Evolutionary conservation across 176 grass and related monocot species (phyloP), one percentile per base, ranked within the genome.

Genomic region (Areca catechu): DNA sequence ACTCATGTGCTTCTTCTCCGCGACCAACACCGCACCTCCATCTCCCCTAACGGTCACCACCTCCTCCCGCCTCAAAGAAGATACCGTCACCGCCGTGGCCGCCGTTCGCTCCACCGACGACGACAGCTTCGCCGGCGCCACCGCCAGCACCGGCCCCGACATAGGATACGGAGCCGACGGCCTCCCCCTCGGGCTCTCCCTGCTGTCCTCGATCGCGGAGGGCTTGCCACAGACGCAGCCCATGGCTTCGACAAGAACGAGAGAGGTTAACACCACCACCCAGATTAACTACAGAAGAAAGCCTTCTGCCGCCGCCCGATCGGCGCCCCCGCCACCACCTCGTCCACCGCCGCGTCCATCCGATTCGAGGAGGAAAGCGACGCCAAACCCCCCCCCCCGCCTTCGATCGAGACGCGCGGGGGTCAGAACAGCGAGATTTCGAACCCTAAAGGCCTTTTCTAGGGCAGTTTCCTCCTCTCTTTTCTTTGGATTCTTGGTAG

Each of bases 221-320:
- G 79, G 75, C 51, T 80, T 80, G 20, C 82, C 79, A 63, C 87
- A 90, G 64, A 76, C 75, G 72, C 87, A 90, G 51, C 87, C 87
- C 87, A 90, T 90, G 75, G 50, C 49, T 5, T 20, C 4, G 10
- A 60, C 29, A 25, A 19, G 37, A 0, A 24, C 63, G 14, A 62
- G 5, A 43, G 2, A 12, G 9, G 34, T 14, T 43, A 12, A 3
- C 34, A 43, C 34, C 34, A 12, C 34, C 34, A 10, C 10, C 34
- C 34, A 43, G 7, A 43, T 12, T 43, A 43, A 12, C 1, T 12
- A 12, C 34, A 14, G 10, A 43, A 43, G 34, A 43, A 43, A 1
- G 34, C 34, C 34, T 3, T 10, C 34, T 12, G 9, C 48, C 51
- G 71, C 65, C 58, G 28, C 60, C 56, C 72, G 16, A 73, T 70